Percentiles rank a stretch among this genome's conserved stretches.
Evolutionary conservation across 345 rosid genomes (phyloP).

Genomic region (Gossypium turneri): DNA sequence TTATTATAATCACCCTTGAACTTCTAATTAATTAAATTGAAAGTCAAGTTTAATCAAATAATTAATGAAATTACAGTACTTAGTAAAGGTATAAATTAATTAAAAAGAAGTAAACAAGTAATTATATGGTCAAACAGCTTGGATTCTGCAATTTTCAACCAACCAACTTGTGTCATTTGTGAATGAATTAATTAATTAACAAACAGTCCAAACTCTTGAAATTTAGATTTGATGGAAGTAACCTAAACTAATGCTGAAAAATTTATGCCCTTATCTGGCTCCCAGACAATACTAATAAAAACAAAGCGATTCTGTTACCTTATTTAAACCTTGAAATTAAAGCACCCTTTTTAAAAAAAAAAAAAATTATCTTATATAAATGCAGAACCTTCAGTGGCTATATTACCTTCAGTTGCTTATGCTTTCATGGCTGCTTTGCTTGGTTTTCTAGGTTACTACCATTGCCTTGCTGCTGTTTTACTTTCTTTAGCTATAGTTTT

Average conservation of each 20-base stretch:
- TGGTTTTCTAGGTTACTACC: not conserved
- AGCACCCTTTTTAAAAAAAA: not conserved
- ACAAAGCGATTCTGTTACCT: not conserved
- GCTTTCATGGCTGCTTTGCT: not conserved
- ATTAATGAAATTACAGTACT: too few species aligned
- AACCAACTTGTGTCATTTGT: too few species aligned
- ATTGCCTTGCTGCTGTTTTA: not conserved
- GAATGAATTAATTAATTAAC: too few species aligned
- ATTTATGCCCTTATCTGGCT: not conserved
- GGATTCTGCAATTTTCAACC: too few species aligned
- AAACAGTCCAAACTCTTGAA: not conserved
- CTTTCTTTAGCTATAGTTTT: not conserved
- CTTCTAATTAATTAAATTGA: too few species aligned
- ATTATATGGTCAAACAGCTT: too few species aligned
- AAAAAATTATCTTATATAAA: too few species aligned
- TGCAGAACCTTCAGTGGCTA: not conserved
- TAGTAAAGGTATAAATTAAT: too few species aligned
- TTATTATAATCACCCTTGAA: too few species aligned
- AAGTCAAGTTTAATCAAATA: too few species aligned
- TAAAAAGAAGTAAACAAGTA: too few species aligned
- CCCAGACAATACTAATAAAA: slow-evolving; percentile 6
- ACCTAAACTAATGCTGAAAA: not conserved
- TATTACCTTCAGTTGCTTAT: not conserved
- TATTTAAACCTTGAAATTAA: not conserved
- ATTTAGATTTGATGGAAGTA: not conserved